phyloP scores from a whole-genome alignment of 73 alveolate species.

The Paramecium caudatum region DNA sequence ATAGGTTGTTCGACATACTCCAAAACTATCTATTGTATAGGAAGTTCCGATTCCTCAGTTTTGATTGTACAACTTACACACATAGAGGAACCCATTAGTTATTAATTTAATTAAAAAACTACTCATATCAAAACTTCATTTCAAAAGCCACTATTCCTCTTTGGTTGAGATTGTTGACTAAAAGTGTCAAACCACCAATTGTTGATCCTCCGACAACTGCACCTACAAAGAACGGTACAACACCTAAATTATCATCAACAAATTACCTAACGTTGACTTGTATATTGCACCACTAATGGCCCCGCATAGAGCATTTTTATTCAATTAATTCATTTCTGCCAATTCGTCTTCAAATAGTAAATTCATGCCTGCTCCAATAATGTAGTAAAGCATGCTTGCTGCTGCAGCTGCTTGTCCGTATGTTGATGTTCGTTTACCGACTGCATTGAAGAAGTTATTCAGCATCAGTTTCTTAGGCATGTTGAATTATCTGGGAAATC shows the following conservation, averaged over 20 bases:
- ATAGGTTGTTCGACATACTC: too few relatives aligned
- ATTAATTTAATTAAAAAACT: conserved; percentile 26
- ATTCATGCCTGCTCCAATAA: conserved; percentile 70
- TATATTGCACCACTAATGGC: conserved; percentile 67
- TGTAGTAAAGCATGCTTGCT: conserved; percentile 71
- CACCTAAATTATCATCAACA: not conserved
- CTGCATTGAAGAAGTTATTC: conserved; percentile 72
- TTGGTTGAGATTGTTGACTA: conserved; percentile 11
- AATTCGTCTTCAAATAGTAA: conserved; percentile 73
- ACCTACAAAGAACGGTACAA: conserved; percentile 69
- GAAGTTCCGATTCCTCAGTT: conserved; percentile 50
- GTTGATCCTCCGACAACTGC: conserved; percentile 66
- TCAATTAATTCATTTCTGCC: conserved; percentile 56
- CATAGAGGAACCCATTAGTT: conserved; percentile 44
- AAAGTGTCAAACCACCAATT: conserved; percentile 69
- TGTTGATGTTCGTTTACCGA: conserved; percentile 70
- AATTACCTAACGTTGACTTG: conserved; percentile 46
- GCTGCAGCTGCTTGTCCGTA: conserved; percentile 75
- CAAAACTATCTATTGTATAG: too few relatives aligned
- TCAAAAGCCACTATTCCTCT: conserved; percentile 45
- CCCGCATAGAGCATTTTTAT: conserved; percentile 68
- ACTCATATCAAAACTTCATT: conserved; percentile 45
- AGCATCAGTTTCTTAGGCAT: conserved; percentile 71
- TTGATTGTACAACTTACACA: conserved; percentile 8
- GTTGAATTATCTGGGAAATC: conserved; percentile 62